phyloP scores from a whole-genome alignment of 202 grass and related monocot species.

The Bolboschoenoplectus hybrid region DNA sequence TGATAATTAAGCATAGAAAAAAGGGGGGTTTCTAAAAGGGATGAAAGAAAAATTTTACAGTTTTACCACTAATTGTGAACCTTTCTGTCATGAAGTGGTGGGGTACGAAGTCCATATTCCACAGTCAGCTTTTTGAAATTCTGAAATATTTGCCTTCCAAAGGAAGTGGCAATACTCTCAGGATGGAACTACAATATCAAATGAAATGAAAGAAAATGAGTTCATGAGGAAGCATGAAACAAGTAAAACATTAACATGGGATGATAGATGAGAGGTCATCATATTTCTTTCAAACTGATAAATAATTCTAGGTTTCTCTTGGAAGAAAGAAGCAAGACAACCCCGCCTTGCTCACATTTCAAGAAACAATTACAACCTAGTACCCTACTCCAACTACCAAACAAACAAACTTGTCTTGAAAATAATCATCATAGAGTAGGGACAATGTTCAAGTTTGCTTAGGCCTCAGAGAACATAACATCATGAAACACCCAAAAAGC shows the following conservation, averaged over 20 bases:
- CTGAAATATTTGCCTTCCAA: slow-evolving; percentile 88
- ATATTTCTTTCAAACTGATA: slow-evolving; percentile 7
- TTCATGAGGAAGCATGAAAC: slow-evolving; percentile 21
- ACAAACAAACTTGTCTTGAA: slow-evolving; percentile 19
- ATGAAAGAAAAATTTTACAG: slow-evolving; percentile 34
- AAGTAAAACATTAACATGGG: not conserved
- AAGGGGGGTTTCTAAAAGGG: not conserved
- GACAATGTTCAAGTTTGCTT: slow-evolving; percentile 14
- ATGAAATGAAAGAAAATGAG: slow-evolving; percentile 30
- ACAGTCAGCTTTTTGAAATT: slow-evolving; percentile 87
- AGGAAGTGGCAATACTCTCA: slow-evolving; percentile 85
- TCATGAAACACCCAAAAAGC: not conserved
- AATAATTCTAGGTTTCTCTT: slow-evolving; percentile 11
- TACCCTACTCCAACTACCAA: not conserved
- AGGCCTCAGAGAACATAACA: not conserved
- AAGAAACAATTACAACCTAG: slow-evolving; percentile 4
- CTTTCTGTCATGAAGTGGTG: slow-evolving; percentile 72
- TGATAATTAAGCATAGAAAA: slow-evolving; percentile 26
- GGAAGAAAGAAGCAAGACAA: not conserved
- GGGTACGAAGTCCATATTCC: slow-evolving; percentile 53
- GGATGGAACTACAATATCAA: slow-evolving; percentile 79
- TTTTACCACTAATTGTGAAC: slow-evolving; percentile 95
- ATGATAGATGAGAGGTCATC: not conserved
- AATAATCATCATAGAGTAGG: not conserved
- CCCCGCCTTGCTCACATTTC: not conserved